A percentile compares a stretch with the other conserved stretches of the same genome.
phyloP scores from a whole-genome alignment of 176 grass and related monocot species.

The Ensete glaucum region DNA sequence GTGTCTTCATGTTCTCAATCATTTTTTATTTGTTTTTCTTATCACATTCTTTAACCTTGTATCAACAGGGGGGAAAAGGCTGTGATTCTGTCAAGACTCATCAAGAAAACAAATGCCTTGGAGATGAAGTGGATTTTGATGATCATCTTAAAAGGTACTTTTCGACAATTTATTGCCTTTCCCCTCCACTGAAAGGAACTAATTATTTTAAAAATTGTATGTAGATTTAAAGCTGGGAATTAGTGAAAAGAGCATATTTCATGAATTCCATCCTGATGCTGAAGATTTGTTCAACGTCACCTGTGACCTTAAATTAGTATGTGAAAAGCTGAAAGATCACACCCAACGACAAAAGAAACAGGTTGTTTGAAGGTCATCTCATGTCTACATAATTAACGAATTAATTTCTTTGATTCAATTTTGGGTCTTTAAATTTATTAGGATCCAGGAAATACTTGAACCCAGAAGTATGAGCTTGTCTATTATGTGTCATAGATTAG shows the following conservation, averaged over 20 bases:
- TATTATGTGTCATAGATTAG: no score
- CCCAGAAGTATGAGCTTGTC: no score
- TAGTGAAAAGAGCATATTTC: constrained; percentile 89
- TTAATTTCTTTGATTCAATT: no score
- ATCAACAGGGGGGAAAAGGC: constrained; percentile 65
- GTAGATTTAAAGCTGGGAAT: constrained; percentile 88
- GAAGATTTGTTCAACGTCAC: constrained; percentile 98
- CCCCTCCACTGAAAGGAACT: constrained; percentile 15
- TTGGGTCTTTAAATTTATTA: no score
- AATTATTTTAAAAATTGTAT: constrained; percentile 2
- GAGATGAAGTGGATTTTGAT: constrained; percentile 99
- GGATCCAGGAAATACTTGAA: no score
- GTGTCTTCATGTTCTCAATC: neutral
- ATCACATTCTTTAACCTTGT: neutral
- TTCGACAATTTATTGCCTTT: constrained; percentile 5
- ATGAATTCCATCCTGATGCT: constrained; percentile 95
- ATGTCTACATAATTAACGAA: no score
- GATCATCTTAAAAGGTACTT: constrained; percentile 87
- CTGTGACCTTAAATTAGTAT: constrained; percentile 87
- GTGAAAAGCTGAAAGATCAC: constrained; percentile 80
- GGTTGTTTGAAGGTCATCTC: constrained; percentile 28
- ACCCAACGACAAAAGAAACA: constrained; percentile 77
- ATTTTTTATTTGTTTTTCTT: neutral
- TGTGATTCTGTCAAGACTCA: constrained; percentile 53
- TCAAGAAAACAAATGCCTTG: constrained; percentile 84